Evolutionary conservation across 1,284 basidiomycete genomes (phyloP), one percentile per base, ranked within the genome.

Genomic region (Grifola frondosa): DNA sequence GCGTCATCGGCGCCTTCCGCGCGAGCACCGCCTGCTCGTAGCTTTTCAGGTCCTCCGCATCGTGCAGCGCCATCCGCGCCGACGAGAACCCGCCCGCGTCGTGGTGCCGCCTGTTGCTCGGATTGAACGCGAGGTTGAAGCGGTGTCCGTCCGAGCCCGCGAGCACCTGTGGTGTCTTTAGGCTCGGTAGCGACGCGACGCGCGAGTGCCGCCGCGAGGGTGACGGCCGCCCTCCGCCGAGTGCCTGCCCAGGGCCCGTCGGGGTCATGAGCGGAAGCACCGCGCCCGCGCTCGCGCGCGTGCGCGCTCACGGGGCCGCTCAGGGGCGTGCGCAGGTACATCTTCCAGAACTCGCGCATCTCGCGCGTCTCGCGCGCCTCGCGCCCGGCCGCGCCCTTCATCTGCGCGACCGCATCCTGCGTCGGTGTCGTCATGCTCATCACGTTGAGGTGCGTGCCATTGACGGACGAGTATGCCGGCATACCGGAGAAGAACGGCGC

Each of bases 11-110:
- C 19, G 81, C 70, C 53, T 73, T 78, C 22, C 84, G 70, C 13
- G 85, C 84, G 29, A 86, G 62, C 6, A 88, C 78, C 6, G 87
- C 87, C 37, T 83, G 81, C 59, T 88, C 84, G 51, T 90, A 89
- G 46, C 75, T 77, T 51, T 74, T 70, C 52, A 89, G 53, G 56
- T 88, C 85, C 16, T 88, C 85, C 26, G 68, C 44, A 34, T 54
- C 70, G 48, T 74, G 72, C 37, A 69, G 48, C 36, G 69, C 72
- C 43, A 63, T 65, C 17, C 70, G 66, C 49, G 62, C 50, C 11
- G 37, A 44, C 45, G 55, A 56, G 52, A 56, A 54, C 19, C 49
- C 44, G 40, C 44, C 56, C 11, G 45, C 44, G 24, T 46, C 37
- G 29, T 48, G 30, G 12, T 44, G 42, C n/a, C 48, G 40, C 3